phyloP scores from a whole-genome alignment of 148 eudicot species.

The Vaccinium myrtillus region DNA sequence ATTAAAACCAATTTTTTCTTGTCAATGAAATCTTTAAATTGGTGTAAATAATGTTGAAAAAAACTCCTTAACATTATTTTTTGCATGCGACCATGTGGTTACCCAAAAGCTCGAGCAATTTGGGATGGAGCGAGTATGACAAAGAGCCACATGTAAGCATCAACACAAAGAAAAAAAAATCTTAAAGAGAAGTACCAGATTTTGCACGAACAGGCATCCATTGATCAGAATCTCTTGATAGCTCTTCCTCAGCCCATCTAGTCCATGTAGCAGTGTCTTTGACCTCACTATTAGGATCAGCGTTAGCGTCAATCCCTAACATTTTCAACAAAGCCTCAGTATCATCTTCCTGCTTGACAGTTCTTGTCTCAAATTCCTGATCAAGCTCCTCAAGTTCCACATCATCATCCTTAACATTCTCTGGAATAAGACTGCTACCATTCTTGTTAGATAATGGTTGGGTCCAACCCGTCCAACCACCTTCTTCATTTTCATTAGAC shows the following conservation, averaged over 20 bases:
- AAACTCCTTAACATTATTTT: too few species aligned
- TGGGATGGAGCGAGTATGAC: background rate
- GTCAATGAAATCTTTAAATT: too few species aligned
- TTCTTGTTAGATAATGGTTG: conserved; percentile 45
- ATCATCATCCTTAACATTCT: conserved; percentile 31
- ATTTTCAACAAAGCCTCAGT: conserved; percentile 66
- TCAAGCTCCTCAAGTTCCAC: conserved; percentile 37
- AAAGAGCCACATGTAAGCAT: background rate
- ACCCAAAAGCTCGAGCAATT: too few species aligned
- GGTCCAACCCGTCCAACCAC: conserved; percentile 97
- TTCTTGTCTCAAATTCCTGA: conserved; percentile 47
- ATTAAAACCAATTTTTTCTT: too few species aligned
- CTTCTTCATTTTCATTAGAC: conserved; percentile 55
- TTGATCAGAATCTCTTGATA: conserved; percentile 61
- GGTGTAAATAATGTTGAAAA: too few species aligned
- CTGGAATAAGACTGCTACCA: conserved; percentile 25
- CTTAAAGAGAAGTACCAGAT: conserved; percentile 41
- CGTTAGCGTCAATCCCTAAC: conserved; percentile 78
- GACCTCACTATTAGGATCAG: conserved; percentile 62
- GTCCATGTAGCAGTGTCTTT: conserved; percentile 69
- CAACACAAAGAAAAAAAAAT: background rate
- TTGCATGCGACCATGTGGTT: too few species aligned
- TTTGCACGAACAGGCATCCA: conserved; percentile 81
- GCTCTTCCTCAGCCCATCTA: conserved; percentile 85
- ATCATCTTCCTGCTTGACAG: conserved; percentile 54